Conservation (phyloP, 805 yeast species). For the Yueomyces sp. region DNA sequence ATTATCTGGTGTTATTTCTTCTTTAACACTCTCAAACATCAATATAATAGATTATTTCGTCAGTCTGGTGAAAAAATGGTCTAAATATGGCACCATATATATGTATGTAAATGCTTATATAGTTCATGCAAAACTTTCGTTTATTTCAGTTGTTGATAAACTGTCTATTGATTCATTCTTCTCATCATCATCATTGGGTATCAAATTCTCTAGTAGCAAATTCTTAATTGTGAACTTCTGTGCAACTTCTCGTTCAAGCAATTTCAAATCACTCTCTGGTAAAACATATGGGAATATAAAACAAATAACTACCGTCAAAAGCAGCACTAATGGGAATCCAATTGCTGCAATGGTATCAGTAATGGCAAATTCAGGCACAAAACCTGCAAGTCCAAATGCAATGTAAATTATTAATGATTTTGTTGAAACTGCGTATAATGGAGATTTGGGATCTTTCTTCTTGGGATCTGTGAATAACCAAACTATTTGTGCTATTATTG, state of each 20-base stretch:
- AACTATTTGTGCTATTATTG: slow-evolving; percentile 46
- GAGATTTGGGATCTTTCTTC: slow-evolving; percentile 21
- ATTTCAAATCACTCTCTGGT: slow-evolving; percentile 41
- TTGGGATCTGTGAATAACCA: slow-evolving; percentile 49
- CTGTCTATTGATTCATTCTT: too few relatives aligned
- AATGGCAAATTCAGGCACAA: slow-evolving; percentile 71
- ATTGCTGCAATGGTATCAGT: slow-evolving; percentile 83
- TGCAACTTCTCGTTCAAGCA: slow-evolving; percentile 56
- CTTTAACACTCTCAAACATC: too few relatives aligned
- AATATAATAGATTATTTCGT: too few relatives aligned
- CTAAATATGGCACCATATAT: too few relatives aligned
- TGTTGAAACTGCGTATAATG: slow-evolving; percentile 22
- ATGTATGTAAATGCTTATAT: too few relatives aligned
- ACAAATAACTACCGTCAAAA: slow-evolving; percentile 51
- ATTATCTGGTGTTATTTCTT: slow-evolving; percentile 6
- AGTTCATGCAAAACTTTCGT: too few relatives aligned
- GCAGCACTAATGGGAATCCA: slow-evolving; percentile 80
- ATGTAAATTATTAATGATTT: slow-evolving; percentile 39
- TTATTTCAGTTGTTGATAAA: too few relatives aligned
- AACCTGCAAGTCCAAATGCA: slow-evolving; percentile 47
- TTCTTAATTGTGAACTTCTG: slow-evolving; percentile 42
- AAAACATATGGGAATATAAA: slow-evolving; percentile 51
- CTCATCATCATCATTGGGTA: too few relatives aligned
- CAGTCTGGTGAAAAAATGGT: too few relatives aligned
- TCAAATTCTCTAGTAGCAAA: slow-evolving; percentile 7